A percentile compares a stretch with the other conserved stretches of the same genome.
phyloP scores from a whole-genome alignment of 2,329 filamentous ascomycete species.

The Celoporthe dispersa region DNA sequence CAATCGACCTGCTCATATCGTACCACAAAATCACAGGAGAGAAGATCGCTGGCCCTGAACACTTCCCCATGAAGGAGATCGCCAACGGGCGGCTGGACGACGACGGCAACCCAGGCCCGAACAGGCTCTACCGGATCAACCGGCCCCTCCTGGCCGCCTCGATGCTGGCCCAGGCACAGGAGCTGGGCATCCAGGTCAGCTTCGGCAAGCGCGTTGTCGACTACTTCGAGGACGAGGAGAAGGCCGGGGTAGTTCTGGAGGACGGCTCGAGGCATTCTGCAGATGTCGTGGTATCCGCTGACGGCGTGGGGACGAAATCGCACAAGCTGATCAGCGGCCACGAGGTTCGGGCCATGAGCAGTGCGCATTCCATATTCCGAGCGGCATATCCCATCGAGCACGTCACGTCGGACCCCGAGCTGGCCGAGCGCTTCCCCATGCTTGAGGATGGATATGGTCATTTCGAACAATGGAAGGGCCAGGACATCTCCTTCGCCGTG shows the following conservation, averaged over 20 bases:
- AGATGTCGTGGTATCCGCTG: slow-evolving; percentile 39
- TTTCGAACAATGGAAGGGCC: slow-evolving; percentile 53
- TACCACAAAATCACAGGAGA: slow-evolving; percentile 35
- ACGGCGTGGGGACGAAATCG: slow-evolving; percentile 39
- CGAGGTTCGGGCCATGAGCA: slow-evolving; percentile 32
- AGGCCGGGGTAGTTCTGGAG: slow-evolving; percentile 18
- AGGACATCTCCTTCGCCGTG: slow-evolving; percentile 53
- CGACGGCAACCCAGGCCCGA: slow-evolving; percentile 8
- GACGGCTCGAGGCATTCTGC: slow-evolving; percentile 34
- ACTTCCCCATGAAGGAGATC: slow-evolving; percentile 26
- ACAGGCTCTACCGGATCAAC: slow-evolving; percentile 4
- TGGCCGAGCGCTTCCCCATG: slow-evolving; percentile 49
- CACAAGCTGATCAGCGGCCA: slow-evolving; percentile 32
- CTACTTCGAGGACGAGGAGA: slow-evolving; percentile 24
- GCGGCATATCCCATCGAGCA: slow-evolving; percentile 30
- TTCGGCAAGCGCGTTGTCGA: slow-evolving; percentile 31
- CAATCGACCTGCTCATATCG: slow-evolving; percentile 29
- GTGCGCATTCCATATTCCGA: slow-evolving; percentile 35
- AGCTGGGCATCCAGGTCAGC: slow-evolving; percentile 30
- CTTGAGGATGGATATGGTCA: slow-evolving; percentile 56
- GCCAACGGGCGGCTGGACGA: not conserved
- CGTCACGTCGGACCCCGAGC: slow-evolving; percentile 42
- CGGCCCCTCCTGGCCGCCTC: slow-evolving; percentile 32
- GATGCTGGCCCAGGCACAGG: slow-evolving; percentile 31
- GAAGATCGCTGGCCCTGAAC: slow-evolving; percentile 29